Percentiles rank a stretch among this genome's conserved stretches.
These are phyloP conservation scores for Globisporangium rhizosaccharum DNA, from an alignment of 352 stramenopile species.

Conservation along the genomic window DNA sequence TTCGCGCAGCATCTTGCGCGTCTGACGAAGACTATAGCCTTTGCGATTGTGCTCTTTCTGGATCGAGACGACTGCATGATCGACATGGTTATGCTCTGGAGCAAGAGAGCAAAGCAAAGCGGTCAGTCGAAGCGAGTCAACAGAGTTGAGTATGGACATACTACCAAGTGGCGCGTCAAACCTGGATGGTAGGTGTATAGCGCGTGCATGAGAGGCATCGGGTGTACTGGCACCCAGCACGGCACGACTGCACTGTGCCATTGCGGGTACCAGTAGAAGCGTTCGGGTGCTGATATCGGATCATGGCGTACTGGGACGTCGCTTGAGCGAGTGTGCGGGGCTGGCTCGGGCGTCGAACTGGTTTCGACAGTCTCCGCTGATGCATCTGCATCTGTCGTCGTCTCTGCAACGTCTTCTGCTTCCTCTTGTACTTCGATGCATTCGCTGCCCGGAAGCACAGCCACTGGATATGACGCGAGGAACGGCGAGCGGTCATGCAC, in stretches of 20 bases:
- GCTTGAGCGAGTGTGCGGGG: background rate
- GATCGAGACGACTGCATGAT: background rate
- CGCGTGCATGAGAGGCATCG: background rate
- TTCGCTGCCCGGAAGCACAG: conserved; percentile 11
- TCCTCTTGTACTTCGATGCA: no score
- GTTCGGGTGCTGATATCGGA: no score
- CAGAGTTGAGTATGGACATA: background rate
- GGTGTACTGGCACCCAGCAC: background rate
- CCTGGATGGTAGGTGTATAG: background rate
- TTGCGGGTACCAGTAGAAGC: background rate
- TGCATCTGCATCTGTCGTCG: background rate
- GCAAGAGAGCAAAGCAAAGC: no score
- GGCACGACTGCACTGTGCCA: background rate
- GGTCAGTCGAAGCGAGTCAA: background rate
- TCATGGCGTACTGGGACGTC: background rate
- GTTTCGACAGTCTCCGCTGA: no score
- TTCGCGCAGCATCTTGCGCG: conserved; percentile 39
- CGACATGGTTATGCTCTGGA: no score
- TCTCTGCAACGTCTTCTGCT: no score
- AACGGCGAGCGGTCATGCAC: conserved; percentile 38
- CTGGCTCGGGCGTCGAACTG: no score
- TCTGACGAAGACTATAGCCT: conserved; percentile 59
- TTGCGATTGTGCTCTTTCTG: conserved; percentile 74
- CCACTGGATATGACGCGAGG: conserved; percentile 51
- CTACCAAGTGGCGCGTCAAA: background rate